phyloP scores from a whole-genome alignment of 345 rosid species.

The Fremontodendron californicum region DNA sequence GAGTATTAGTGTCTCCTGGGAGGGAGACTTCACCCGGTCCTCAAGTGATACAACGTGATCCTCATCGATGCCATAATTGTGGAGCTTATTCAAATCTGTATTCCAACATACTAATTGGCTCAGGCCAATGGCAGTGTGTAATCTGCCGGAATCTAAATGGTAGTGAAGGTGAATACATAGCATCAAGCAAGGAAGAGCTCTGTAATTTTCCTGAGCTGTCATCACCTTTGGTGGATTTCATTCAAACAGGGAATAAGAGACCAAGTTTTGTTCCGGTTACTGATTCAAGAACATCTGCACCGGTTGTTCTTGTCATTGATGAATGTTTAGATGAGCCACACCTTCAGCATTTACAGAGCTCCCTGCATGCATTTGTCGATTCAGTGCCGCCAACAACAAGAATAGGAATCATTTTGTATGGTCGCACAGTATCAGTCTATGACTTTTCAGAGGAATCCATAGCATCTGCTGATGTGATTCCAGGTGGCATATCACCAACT shows the following conservation, averaged over 20 bases:
- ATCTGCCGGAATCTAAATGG: slow-evolving; percentile 70
- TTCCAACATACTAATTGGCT: slow-evolving; percentile 75
- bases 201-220: slow-evolving; percentile 70
- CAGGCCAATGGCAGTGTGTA: slow-evolving; percentile 97
- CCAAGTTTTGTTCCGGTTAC: slow-evolving; percentile 85
- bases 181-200: slow-evolving; percentile 71
- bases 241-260: slow-evolving; percentile 79
- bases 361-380: slow-evolving; percentile 94
- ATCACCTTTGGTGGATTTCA: slow-evolving; percentile 75
- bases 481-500: slow-evolving; percentile 77
- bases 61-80: slow-evolving; percentile 87
- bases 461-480: slow-evolving; percentile 96
- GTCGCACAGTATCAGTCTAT: slow-evolving; percentile 81
- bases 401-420: slow-evolving; percentile 79
- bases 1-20: slow-evolving; percentile 89
- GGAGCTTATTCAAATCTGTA: slow-evolving; percentile 88
- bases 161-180: slow-evolving; percentile 85
- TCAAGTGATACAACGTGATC: slow-evolving; percentile 75
- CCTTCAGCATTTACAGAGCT: slow-evolving; percentile 93
- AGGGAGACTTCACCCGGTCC: slow-evolving; percentile 72
- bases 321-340: slow-evolving; percentile 97
- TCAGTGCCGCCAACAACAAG: slow-evolving; percentile 78
- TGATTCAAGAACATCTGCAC: slow-evolving; percentile 83
- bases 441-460: slow-evolving; percentile 90
- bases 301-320: slow-evolving; percentile 83